phyloP scores from a whole-genome alignment of 352 stramenopile genomes.

The Pythium dissimile region DNA sequence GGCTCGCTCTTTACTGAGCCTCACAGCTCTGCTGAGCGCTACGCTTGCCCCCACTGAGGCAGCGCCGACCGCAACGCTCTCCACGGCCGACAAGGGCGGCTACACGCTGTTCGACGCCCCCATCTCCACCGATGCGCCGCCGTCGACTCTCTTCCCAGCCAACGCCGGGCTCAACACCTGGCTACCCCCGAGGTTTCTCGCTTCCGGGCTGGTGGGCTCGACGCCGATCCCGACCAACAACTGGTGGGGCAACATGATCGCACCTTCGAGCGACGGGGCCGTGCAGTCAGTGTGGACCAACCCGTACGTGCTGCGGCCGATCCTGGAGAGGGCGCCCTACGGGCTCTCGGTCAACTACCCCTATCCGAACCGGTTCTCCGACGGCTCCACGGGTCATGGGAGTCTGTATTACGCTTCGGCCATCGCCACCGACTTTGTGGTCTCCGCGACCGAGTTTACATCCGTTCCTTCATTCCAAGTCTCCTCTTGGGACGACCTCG shows the following conservation, averaged over 20 bases:
- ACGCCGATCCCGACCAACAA: conserved; percentile 63
- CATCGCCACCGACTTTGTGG: conserved; percentile 40
- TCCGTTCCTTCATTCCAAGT: conserved; percentile 32
- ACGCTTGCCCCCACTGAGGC: no score
- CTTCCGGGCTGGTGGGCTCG: conserved; percentile 34
- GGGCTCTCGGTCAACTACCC: conserved; percentile 58
- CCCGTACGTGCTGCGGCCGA: conserved; percentile 50
- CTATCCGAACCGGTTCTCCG: conserved; percentile 44
- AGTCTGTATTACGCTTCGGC: conserved; percentile 50
- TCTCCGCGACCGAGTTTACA: conserved; percentile 52
- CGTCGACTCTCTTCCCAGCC: conserved; percentile 19
- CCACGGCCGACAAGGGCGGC: conserved; percentile 14
- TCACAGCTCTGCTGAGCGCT: no score
- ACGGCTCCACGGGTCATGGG: conserved; percentile 41
- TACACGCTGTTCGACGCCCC: conserved; percentile 25
- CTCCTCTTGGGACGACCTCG: conserved; percentile 48
- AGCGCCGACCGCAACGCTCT: no score
- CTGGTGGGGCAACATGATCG: conserved; percentile 78
- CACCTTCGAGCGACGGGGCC: conserved; percentile 19
- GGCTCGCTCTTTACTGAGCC: no score
- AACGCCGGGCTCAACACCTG: conserved; percentile 26
- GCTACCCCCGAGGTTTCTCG: conserved; percentile 52
- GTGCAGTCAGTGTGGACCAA: conserved; percentile 63
- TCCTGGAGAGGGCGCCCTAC: conserved; percentile 31
- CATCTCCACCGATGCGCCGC: conserved; percentile 31